Base-by-base conservation (phyloP, 768 basidiomycete species). In the Coprinopsis cinerea region DNA sequence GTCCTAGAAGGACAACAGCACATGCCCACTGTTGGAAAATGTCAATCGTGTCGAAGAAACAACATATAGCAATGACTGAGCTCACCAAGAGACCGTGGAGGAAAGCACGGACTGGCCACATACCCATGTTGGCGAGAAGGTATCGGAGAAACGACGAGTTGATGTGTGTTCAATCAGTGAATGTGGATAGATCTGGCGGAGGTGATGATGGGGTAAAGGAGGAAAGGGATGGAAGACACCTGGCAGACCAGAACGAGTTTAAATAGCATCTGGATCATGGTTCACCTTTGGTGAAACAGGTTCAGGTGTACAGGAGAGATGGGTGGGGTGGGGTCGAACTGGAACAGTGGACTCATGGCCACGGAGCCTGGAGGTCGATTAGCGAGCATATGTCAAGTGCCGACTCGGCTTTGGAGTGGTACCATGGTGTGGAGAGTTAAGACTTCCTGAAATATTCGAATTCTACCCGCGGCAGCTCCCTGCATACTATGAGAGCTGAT, bases 1-100 rank as follows among this genome's bases (percentile, higher is more conserved):
- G 57, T 1, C 68, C 72, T 39, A 77, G 61, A n/a, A 77, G 55
- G 10, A 70, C 54, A 20, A 62, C 57, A 1, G 73, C 67, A 46
- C 62, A 63, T 1, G 59, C 36, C 37, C 59, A 67, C 72, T 86
- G 13, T 26, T 9, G n/a, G n/a, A 26, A 43, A 24, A 43, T 5
- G 22, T 24, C 6, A 11, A 24, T 39, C 9, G 23, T 23, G 18
- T 43, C 22, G 17, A 10, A 18, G 9, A 17, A 43, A 5, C 24
- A 6, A 18, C 13, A 39, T 14, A 10, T 7, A 9, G 37, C 6
- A 39, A 17, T 14, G 10, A 39, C 13, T 39, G 11, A 39, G 18
- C 37, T 13, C 10, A 39, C 37, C 37, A 39, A 20, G 18, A 39
- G 37, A 10, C 37, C 37, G 37, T 39, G 37, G 13, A 39, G 18